Conservation (phyloP, 768 basidiomycete species). For the Kwoniella shandongensis region DNA sequence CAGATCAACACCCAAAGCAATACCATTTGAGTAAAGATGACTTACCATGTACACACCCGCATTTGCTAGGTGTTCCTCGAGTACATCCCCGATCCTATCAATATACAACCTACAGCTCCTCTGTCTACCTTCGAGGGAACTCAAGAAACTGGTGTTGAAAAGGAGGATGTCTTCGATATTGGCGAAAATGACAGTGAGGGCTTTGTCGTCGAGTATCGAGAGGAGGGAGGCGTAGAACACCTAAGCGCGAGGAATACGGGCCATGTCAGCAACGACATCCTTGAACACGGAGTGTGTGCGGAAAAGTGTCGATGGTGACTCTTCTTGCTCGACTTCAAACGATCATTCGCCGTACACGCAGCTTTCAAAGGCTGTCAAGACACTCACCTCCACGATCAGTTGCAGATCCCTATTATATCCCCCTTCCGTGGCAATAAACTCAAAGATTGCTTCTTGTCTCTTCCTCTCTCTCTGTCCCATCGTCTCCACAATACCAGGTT, state of each 20-base stretch:
- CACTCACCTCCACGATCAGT: constrained; percentile 77
- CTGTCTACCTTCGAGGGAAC: constrained; percentile 85
- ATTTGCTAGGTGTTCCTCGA: constrained; percentile 70
- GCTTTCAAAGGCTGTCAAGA: no score
- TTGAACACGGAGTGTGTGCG: no score
- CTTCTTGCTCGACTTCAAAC: background rate
- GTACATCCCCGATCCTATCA: constrained; percentile 80
- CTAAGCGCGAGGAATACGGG: constrained; percentile 54
- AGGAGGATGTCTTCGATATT: constrained; percentile 91
- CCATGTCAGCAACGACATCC: background rate
- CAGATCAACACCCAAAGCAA: background rate
- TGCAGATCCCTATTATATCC: constrained; percentile 90
- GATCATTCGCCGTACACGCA: constrained; percentile 1
- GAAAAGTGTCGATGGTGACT: no score
- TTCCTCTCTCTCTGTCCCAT: constrained; percentile 76
- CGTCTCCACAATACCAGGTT: constrained; percentile 75
- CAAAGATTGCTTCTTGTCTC: constrained; percentile 93
- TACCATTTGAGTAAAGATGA: constrained; percentile 10
- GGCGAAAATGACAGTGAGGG: constrained; percentile 78
- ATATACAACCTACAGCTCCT: constrained; percentile 88
- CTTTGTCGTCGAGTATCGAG: constrained; percentile 66
- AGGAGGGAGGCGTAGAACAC: constrained; percentile 82
- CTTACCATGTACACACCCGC: constrained; percentile 78
- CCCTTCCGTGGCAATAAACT: constrained; percentile 85
- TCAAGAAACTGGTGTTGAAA: constrained; percentile 82